Conservation (phyloP, 2,329 filamentous ascomycete species). For the Camillea tinctor region DNA sequence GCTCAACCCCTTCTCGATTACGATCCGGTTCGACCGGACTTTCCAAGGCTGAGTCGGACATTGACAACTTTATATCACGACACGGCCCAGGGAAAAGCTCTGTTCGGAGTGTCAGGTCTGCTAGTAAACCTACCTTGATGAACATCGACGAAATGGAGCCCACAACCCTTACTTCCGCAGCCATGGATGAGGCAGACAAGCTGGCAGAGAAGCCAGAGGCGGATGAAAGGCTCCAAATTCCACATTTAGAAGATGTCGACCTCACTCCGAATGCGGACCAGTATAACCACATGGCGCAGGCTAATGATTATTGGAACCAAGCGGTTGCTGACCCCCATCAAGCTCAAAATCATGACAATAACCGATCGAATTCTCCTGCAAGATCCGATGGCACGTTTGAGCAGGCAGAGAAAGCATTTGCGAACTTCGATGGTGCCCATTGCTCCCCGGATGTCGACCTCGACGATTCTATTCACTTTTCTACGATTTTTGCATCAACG, state of each 20-base stretch:
- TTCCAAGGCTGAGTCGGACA: slow-evolving; percentile 41
- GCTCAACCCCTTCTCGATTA: slow-evolving; percentile 47
- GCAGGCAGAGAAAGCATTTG: slow-evolving; percentile 66
- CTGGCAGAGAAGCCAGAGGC: slow-evolving; percentile 34
- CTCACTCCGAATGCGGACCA: slow-evolving; percentile 28
- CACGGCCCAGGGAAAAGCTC: slow-evolving; percentile 57
- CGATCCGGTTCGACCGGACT: slow-evolving; percentile 53
- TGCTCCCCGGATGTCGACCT: slow-evolving; percentile 55
- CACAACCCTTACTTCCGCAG: slow-evolving; percentile 48
- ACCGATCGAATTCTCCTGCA: slow-evolving; percentile 48
- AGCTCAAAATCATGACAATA: slow-evolving; percentile 21
- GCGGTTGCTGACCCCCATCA: slow-evolving; percentile 20
- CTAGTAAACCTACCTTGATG: slow-evolving; percentile 49
- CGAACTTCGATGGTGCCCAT: slow-evolving; percentile 80
- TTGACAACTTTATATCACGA: slow-evolving; percentile 44
- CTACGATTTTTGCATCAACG: slow-evolving; percentile 22
- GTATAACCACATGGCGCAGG: slow-evolving; percentile 18
- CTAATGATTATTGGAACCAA: slow-evolving; percentile 32
- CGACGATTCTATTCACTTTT: slow-evolving; percentile 25
- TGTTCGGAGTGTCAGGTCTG: slow-evolving; percentile 48
- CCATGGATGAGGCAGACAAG: slow-evolving; percentile 54
- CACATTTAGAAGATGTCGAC: slow-evolving; percentile 25
- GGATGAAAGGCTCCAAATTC: slow-evolving; percentile 33
- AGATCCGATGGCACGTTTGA: slow-evolving; percentile 62
- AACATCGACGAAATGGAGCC: slow-evolving; percentile 59